These are phyloP conservation scores for Pythium aquatile DNA, from an alignment of 352 stramenopile genomes.

Conservation along the genomic window DNA sequence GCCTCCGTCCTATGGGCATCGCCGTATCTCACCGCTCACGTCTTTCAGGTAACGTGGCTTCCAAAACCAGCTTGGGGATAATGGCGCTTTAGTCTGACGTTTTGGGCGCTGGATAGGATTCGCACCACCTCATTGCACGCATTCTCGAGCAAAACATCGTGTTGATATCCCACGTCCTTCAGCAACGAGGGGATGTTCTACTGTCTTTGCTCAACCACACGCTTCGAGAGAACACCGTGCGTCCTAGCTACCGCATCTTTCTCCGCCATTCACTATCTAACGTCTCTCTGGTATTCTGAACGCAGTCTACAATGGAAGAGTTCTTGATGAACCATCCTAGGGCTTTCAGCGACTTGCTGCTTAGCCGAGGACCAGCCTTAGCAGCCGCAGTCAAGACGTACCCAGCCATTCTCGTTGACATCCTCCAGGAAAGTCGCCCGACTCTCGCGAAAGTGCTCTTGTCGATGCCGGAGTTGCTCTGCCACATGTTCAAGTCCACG, in stretches of 20 bases:
- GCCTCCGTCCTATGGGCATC: slow-evolving; percentile 54
- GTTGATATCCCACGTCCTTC: slow-evolving; percentile 56
- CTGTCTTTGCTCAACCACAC: slow-evolving; percentile 54
- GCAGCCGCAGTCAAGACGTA: slow-evolving; percentile 48
- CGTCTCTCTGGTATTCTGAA: background rate
- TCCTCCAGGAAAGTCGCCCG: slow-evolving; percentile 37
- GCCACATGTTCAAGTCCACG: slow-evolving; percentile 46
- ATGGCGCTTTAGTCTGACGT: background rate
- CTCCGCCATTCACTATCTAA: background rate
- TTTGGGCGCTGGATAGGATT: slow-evolving; percentile 32
- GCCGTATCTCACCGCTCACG: slow-evolving; percentile 58
- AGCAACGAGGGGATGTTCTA: slow-evolving; percentile 50
- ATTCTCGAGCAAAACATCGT: slow-evolving; percentile 79
- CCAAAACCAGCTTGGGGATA: background rate
- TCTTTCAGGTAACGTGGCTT: slow-evolving; percentile 53
- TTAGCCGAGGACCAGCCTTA: slow-evolving; percentile 53
- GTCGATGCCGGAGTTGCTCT: slow-evolving; percentile 43
- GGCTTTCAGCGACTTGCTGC: slow-evolving; percentile 52
- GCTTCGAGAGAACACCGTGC: slow-evolving; percentile 60
- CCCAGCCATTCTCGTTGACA: slow-evolving; percentile 56
- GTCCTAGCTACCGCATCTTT: background rate
- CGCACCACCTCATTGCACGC: slow-evolving; percentile 50
- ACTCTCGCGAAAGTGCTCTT: slow-evolving; percentile 47
- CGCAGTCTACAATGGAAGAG: slow-evolving; percentile 58
- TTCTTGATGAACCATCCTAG: slow-evolving; percentile 65